These are phyloP conservation scores for Aethionema arabicum DNA, from an alignment of 345 rosid genomes.

Conservation along the genomic window DNA sequence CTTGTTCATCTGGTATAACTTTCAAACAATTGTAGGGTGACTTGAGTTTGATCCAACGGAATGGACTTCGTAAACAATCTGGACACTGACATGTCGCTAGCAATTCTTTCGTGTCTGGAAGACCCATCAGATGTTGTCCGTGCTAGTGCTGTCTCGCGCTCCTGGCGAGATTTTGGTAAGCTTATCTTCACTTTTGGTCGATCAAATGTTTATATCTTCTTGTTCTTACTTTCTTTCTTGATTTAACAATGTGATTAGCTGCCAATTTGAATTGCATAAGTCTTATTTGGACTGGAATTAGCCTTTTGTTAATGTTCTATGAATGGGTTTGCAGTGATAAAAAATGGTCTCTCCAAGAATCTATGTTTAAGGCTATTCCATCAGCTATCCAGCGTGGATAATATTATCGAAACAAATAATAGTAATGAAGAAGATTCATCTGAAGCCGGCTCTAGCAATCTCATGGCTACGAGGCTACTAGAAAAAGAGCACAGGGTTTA, in stretches of 20 bases:
- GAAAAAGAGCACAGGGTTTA: conserved; percentile 69
- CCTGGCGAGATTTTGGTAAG: conserved; percentile 74
- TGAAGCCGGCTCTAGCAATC: conserved; percentile 56
- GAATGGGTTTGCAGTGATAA: conserved; percentile 23
- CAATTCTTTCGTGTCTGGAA: conserved; percentile 53
- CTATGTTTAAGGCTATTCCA: conserved; percentile 73
- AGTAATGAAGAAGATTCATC: conserved; percentile 20
- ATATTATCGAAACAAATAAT: conserved; percentile 42
- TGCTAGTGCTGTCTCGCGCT: conserved; percentile 61
- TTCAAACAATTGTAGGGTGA: conserved; percentile 8
- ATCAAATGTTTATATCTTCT: neutral
- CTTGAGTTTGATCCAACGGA: neutral
- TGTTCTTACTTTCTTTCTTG: conserved; percentile 6
- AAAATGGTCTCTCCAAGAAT: conserved; percentile 51
- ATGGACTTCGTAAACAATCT: conserved; percentile 59
- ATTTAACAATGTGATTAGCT: neutral
- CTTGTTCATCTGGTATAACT: too few species aligned
- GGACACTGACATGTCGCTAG: conserved; percentile 42
- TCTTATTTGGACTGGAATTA: neutral
- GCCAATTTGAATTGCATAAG: too few species aligned
- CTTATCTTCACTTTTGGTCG: neutral
- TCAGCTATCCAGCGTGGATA: conserved; percentile 47
- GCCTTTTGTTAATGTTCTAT: neutral
- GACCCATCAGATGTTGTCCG: conserved; percentile 71
- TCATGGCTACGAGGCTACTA: conserved; percentile 45